phyloP scores from a whole-genome alignment of 73 alveolate species.

The Paramecium tetraurelia region DNA sequence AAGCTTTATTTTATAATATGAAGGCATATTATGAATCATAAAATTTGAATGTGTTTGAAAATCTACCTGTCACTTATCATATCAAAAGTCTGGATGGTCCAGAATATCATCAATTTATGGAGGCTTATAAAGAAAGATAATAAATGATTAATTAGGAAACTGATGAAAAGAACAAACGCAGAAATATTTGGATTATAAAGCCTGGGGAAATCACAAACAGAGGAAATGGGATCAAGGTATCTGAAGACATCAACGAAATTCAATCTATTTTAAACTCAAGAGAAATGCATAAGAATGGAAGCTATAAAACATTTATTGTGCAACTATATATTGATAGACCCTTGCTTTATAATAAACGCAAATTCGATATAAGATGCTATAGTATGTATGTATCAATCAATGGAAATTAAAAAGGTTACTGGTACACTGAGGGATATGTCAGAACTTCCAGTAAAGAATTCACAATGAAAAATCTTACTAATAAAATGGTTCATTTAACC shows the following conservation, averaged over 20 bases:
- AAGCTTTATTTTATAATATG: slow-evolving; percentile 85
- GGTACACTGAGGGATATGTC: slow-evolving; percentile 96
- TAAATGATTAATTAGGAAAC: slow-evolving; percentile 33
- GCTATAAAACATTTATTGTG: slow-evolving; percentile 76
- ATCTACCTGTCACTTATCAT: slow-evolving; percentile 84
- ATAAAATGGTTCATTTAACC: slow-evolving; percentile 91
- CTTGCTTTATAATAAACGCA: slow-evolving; percentile 87
- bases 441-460: slow-evolving; percentile 92
- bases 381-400: slow-evolving; percentile 79
- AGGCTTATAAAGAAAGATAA: slow-evolving; percentile 33
- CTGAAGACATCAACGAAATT: slow-evolving; percentile 71
- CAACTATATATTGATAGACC: slow-evolving; percentile 96
- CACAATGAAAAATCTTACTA: slow-evolving; percentile 82
- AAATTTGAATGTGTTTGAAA: slow-evolving; percentile 71
- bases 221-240: slow-evolving; percentile 85
- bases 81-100: slow-evolving; percentile 64
- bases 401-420: slow-evolving; percentile 89
- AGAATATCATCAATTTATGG: slow-evolving; percentile 45
- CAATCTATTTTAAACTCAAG: slow-evolving; percentile 52
- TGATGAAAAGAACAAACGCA: slow-evolving; percentile 41
- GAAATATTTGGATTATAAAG: slow-evolving; percentile 63
- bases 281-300: slow-evolving; percentile 67
- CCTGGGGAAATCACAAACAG: slow-evolving; percentile 83
- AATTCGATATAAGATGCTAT: slow-evolving; percentile 95
- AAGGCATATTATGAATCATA: slow-evolving; percentile 72